phyloP scores from a whole-genome alignment of 1,139 yeast species.

The Keqinozyma sinolaborantium region DNA sequence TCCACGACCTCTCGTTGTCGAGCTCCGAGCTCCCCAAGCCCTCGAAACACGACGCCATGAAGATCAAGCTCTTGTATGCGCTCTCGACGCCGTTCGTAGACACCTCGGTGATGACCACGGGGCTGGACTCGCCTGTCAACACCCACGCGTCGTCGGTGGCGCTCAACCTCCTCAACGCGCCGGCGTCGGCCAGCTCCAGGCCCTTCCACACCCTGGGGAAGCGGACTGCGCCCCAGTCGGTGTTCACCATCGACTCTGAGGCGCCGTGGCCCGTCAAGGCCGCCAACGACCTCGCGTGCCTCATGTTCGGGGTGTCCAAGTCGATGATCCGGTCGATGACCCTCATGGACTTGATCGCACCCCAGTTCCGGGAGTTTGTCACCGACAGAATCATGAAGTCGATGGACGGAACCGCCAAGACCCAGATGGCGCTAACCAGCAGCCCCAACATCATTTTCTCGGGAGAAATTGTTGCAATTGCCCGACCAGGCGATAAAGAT shows the following conservation, averaged over 20 bases:
- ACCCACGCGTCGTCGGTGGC: slow-evolving; percentile 25
- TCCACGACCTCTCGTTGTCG: slow-evolving; percentile 54
- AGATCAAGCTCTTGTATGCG: slow-evolving; percentile 57
- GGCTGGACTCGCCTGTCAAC: slow-evolving; percentile 11
- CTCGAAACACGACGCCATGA: slow-evolving; percentile 39
- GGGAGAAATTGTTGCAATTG: slow-evolving; percentile 57
- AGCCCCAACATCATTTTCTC: slow-evolving; percentile 38
- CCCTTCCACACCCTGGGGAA: slow-evolving; percentile 67
- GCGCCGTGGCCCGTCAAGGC: slow-evolving; percentile 81
- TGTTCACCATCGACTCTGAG: slow-evolving; percentile 74
- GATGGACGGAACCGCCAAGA: slow-evolving; percentile 6
- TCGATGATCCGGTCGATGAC: slow-evolving; percentile 59
- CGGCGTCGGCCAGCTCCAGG: slow-evolving; percentile 17
- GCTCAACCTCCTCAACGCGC: slow-evolving; percentile 19
- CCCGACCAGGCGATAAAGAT: slow-evolving; percentile 45
- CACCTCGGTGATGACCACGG: slow-evolving; percentile 35
- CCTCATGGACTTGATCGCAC: slow-evolving; percentile 73
- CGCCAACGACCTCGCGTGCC: slow-evolving; percentile 85
- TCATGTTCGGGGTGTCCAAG: slow-evolving; percentile 79
- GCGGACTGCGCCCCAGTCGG: slow-evolving; percentile 72
- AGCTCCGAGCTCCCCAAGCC: slow-evolving; percentile 18
- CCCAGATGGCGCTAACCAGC: slow-evolving; percentile 7
- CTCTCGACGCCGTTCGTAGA: slow-evolving; percentile 76
- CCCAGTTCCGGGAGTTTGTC: slow-evolving; percentile 67
- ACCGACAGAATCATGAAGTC: slow-evolving; percentile 44